phyloP scores from a whole-genome alignment of 345 rosid species.

The Toxicodendron radicans region DNA sequence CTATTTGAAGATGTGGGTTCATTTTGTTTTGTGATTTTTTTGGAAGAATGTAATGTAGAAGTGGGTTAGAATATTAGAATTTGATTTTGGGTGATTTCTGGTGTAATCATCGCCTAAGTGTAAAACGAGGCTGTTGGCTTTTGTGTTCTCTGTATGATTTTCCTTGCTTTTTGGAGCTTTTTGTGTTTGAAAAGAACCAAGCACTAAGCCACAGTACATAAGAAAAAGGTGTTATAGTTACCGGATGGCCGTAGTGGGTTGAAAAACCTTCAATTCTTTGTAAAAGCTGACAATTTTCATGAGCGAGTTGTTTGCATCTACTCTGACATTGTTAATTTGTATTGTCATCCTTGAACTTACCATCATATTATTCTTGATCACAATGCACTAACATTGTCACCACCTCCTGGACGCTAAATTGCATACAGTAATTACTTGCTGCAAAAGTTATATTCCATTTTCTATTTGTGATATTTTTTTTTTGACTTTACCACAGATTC shows the following conservation, averaged over 20 bases:
- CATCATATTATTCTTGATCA: background rate
- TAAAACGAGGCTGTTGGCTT: background rate
- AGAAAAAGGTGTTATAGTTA: background rate
- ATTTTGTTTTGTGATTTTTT: background rate
- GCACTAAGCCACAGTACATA: background rate
- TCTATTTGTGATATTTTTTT: background rate
- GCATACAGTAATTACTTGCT: background rate
- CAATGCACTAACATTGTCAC: background rate
- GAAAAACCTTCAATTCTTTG: background rate
- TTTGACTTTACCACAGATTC: slow-evolving; percentile 43
- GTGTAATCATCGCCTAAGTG: background rate
- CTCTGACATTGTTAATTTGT: background rate
- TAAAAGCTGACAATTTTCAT: background rate
- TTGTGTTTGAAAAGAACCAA: background rate
- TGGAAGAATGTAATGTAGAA: background rate
- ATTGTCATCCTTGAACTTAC: background rate
- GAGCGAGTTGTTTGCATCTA: background rate
- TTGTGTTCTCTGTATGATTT: background rate
- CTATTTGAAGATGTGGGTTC: background rate
- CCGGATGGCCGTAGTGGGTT: background rate
- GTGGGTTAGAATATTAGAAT: background rate
- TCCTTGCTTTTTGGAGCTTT: background rate
- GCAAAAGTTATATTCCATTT: background rate
- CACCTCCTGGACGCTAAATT: background rate
- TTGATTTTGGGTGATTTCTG: background rate